phyloP scores from a whole-genome alignment of 2,329 filamentous ascomycete genomes.

The Cytospora leucostoma region DNA sequence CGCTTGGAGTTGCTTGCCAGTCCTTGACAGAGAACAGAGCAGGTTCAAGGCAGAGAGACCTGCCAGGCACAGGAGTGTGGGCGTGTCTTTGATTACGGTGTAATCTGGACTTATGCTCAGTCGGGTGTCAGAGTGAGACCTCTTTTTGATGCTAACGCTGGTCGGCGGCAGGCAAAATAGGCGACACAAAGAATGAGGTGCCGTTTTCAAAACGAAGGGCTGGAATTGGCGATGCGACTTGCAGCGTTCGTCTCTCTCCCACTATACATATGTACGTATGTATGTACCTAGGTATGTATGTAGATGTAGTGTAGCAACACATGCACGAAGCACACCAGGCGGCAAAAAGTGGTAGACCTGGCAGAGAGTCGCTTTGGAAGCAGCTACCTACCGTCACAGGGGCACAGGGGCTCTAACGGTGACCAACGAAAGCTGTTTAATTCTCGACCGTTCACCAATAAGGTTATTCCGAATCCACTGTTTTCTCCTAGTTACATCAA shows the following conservation, averaged over 20 bases:
- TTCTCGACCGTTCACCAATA: neutral
- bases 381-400: conserved; percentile 1
- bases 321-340: neutral
- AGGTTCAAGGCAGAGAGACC: conserved; percentile 4
- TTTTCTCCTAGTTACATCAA: neutral
- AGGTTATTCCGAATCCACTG: neutral
- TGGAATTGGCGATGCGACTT: conserved; percentile 15
- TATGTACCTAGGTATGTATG: neutral
- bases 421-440: neutral
- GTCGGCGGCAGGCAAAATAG: conserved; percentile 3
- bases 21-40: neutral
- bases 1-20: neutral
- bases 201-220: conserved; percentile 3
- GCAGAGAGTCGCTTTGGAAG: neutral
- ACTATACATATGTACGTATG: neutral
- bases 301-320: neutral
- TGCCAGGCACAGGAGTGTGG: conserved; percentile 8
- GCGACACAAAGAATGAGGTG: conserved; percentile 19
- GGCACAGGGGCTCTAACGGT: neutral
- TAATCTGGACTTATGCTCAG: conserved; percentile 4
- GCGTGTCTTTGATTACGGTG: conserved; percentile 1
- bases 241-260: conserved; percentile 1
- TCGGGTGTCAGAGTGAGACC: neutral
- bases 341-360: neutral
- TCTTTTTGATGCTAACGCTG: conserved; percentile 10